Evolutionary conservation across 2,329 filamentous ascomycete species (phyloP).

Genomic region (Neurospora sp.): DNA sequence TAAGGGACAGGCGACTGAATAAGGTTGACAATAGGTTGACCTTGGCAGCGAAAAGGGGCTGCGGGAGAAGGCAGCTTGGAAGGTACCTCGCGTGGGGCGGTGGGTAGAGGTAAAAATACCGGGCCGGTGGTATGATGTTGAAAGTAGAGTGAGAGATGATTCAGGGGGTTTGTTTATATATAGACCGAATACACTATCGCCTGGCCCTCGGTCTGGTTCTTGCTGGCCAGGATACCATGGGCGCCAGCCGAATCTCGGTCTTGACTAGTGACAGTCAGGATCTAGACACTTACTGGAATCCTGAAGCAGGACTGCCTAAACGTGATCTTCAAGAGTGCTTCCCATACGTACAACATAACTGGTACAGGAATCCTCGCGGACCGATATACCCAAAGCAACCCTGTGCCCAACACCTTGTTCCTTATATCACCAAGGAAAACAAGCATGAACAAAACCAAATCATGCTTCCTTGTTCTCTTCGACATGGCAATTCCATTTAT

Average conservation of each 20-base stretch:
- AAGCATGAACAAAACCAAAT: background rate
- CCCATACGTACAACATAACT: background rate
- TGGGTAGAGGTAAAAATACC: background rate
- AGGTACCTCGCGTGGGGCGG: background rate
- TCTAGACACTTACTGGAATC: background rate
- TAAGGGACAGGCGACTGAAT: background rate
- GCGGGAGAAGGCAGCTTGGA: background rate
- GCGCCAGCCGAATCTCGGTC: background rate
- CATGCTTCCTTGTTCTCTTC: background rate
- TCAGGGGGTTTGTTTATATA: background rate
- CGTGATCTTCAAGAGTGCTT: background rate
- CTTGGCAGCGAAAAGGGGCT: background rate
- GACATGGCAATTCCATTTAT: background rate
- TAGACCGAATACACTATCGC: background rate
- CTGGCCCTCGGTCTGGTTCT: background rate
- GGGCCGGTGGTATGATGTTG: background rate
- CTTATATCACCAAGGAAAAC: background rate
- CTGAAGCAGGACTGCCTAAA: background rate
- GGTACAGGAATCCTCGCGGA: background rate
- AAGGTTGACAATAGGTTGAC: background rate
- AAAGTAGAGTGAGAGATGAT: background rate
- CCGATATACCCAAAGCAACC: background rate
- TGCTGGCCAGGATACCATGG: background rate
- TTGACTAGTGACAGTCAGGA: background rate
- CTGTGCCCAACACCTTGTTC: background rate